Conservation (phyloP, 106 monocot genomes). For the Platanthera guangdongensis region DNA sequence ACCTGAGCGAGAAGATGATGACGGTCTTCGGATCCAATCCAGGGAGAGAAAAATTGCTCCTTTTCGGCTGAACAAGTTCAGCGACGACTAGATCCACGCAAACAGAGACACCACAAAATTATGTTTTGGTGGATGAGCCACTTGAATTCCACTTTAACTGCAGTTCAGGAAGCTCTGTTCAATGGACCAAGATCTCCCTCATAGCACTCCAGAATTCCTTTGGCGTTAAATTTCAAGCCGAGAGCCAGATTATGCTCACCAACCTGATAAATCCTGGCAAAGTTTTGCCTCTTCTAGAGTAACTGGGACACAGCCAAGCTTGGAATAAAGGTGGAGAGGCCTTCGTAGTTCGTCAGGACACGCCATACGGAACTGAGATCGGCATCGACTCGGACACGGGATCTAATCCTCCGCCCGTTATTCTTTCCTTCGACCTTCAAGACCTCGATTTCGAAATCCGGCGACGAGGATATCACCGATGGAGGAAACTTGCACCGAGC, state of each 20-base stretch:
- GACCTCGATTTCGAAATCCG: slow-evolving; percentile 56
- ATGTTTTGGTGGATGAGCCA: too few relatives aligned
- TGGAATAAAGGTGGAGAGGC: slow-evolving; percentile 72
- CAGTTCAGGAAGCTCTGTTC: too few relatives aligned
- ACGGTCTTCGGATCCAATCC: too few relatives aligned
- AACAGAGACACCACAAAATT: too few relatives aligned
- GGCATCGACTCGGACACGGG: slow-evolving; percentile 49
- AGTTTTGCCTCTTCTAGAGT: slow-evolving; percentile 48
- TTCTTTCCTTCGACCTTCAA: slow-evolving; percentile 30
- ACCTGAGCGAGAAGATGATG: too few relatives aligned
- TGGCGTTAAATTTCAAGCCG: slow-evolving; percentile 83
- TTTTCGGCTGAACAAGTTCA: too few relatives aligned
- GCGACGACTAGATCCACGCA: too few relatives aligned
- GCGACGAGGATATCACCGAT: too few relatives aligned
- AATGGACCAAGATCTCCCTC: slow-evolving; percentile 80
- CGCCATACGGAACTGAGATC: slow-evolving; percentile 63
- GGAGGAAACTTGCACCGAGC: too few relatives aligned
- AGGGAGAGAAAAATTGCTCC: too few relatives aligned
- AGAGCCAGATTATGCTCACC: slow-evolving; percentile 77
- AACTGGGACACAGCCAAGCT: slow-evolving; percentile 55
- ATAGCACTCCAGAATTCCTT: slow-evolving; percentile 76
- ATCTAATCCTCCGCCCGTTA: slow-evolving; percentile 46
- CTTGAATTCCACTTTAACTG: too few relatives aligned
- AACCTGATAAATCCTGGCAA: slow-evolving; percentile 78
- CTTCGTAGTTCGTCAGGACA: slow-evolving; percentile 86